Percentiles rank a stretch among this genome's conserved stretches.
phyloP scores from a whole-genome alignment of 495 filamentous ascomycete genomes.

The Clavariopsis aquatica region DNA sequence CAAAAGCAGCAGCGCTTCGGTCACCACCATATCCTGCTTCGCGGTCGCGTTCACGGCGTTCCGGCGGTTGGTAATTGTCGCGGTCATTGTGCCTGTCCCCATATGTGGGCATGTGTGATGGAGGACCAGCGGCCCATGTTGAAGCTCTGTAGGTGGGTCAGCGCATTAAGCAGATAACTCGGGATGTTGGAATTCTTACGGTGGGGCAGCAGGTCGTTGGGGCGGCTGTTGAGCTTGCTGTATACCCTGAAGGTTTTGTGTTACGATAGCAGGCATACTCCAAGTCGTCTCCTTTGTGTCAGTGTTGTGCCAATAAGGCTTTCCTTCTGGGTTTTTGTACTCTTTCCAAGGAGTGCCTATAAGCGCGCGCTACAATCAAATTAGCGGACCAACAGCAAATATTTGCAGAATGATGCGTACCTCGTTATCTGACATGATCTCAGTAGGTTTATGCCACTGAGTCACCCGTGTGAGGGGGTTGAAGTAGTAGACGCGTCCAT shows the following conservation, averaged over 20 bases:
- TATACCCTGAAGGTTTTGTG: slow-evolving; percentile 58
- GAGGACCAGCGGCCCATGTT: slow-evolving; percentile 15
- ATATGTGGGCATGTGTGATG: slow-evolving; percentile 54
- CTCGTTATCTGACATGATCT: slow-evolving; percentile 84
- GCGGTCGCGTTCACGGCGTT: slow-evolving; percentile 17
- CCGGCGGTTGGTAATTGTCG: slow-evolving; percentile 58
- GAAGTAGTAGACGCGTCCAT: slow-evolving; percentile 92
- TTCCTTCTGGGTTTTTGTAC: slow-evolving; percentile 74
- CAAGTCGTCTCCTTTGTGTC: slow-evolving; percentile 91
- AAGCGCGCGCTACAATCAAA: slow-evolving; percentile 65
- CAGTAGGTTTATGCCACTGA: slow-evolving; percentile 90
- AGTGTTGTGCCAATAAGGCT: slow-evolving; percentile 92
- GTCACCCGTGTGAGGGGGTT: slow-evolving; percentile 83
- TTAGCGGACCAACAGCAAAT: not conserved
- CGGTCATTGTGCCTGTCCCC: slow-evolving; percentile 54
- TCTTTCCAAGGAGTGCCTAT: slow-evolving; percentile 90
- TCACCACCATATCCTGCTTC: slow-evolving; percentile 16
- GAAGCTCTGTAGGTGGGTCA: slow-evolving; percentile 60
- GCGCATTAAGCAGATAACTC: not conserved
- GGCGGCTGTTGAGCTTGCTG: slow-evolving; percentile 51
- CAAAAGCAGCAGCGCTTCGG: slow-evolving; percentile 54
- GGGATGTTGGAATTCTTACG: slow-evolving; percentile 13
- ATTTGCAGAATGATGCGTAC: slow-evolving; percentile 51
- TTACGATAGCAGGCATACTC: slow-evolving; percentile 89
- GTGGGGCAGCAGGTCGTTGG: slow-evolving; percentile 41